Conservation (phyloP, 352 stramenopile genomes). For the Phytophthora cryptogea region DNA sequence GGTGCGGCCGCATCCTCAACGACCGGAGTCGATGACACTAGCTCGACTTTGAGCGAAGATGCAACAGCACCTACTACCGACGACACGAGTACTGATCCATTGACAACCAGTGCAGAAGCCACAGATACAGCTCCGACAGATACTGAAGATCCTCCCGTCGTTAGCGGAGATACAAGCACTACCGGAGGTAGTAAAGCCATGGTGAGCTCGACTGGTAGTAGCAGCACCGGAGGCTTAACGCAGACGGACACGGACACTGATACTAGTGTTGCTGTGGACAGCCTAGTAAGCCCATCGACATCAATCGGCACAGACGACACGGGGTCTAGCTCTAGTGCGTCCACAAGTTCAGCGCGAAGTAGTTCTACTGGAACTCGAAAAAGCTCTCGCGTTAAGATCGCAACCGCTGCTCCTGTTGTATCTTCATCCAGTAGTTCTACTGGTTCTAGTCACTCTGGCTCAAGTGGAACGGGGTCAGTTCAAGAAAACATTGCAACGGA, state of each 20-base stretch:
- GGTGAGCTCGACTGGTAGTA: not conserved
- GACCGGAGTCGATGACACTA: not conserved
- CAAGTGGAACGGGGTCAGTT: not conserved
- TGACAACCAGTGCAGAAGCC: not conserved
- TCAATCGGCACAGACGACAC: not conserved
- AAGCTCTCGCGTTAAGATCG: not conserved
- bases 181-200: not conserved
- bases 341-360: not conserved
- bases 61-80: not conserved
- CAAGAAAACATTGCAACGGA: not conserved
- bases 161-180: not conserved
- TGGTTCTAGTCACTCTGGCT: not conserved
- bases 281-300: not conserved
- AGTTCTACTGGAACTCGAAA: not conserved
- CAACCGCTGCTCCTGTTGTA: constrained; percentile 1
- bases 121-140: not conserved
- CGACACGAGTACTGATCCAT: not conserved
- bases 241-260: not conserved
- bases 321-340: not conserved
- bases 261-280: not conserved
- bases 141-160: not conserved
- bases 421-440: not conserved
- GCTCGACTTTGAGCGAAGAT: not conserved
- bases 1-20: not conserved
- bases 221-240: not conserved